These are phyloP conservation scores for Cryptococcus neoformans DNA, from an alignment of 1,284 basidiomycete species.

Conservation along the genomic window DNA sequence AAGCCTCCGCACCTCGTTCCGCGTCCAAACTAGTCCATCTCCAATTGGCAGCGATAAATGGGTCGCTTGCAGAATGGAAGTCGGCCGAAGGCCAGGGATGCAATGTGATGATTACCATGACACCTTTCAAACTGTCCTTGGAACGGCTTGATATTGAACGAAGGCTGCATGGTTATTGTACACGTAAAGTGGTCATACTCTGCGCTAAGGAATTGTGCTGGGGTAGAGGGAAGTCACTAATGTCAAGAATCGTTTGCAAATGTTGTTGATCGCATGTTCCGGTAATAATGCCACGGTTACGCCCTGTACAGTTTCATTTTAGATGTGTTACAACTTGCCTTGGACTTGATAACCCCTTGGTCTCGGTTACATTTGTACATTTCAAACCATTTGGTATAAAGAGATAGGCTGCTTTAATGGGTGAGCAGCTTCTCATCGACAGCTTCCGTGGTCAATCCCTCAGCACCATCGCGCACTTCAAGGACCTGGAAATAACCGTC, in stretches of 20 bases:
- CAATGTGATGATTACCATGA: conserved; percentile 86
- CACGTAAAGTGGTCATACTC: conserved; percentile 79
- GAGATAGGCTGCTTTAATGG: too few species aligned
- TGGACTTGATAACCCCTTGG: background rate
- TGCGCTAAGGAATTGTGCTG: conserved; percentile 65
- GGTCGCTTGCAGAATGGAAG: conserved; percentile 71
- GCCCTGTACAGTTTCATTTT: background rate
- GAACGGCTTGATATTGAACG: background rate
- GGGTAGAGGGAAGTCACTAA: too few species aligned
- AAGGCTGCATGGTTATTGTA: conserved; percentile 53
- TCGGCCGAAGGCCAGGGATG: conserved; percentile 78
- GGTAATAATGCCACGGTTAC: background rate
- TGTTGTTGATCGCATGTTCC: background rate
- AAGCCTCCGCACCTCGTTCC: conserved; percentile 40
- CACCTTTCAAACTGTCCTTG: conserved; percentile 42
- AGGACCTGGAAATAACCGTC: conserved; percentile 53
- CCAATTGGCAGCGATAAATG: conserved; percentile 57
- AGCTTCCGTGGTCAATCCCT: conserved; percentile 67
- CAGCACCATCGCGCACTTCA: conserved; percentile 74
- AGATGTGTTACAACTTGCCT: background rate
- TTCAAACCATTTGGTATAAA: background rate
- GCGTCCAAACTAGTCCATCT: conserved; percentile 34
- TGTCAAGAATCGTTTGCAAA: too few species aligned
- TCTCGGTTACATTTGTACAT: background rate
- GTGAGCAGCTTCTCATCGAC: conserved; percentile 63